Evolutionary conservation across 176 grass and related monocot species (phyloP), one percentile per base, ranked within the genome.

Genomic region (Carex parvula): DNA sequence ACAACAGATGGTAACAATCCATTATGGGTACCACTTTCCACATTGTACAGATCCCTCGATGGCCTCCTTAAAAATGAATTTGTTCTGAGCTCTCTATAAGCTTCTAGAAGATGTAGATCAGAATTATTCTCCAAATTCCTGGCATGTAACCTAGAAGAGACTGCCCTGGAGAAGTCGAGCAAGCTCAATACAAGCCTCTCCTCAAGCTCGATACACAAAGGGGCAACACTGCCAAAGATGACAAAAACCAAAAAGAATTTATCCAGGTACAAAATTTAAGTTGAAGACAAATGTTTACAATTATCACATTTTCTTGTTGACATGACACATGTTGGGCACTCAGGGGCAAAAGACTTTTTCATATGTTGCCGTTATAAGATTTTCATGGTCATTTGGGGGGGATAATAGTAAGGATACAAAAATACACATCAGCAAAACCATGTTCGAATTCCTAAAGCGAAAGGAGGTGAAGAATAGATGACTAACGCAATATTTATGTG

Each of bases 201-300:
- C 87, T 98, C 95, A 86, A 98, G 95, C 87, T 98, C 95, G 56
- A 98, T 89, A 83, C 80, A 85, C 79, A 94, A 84, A 86, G 95
- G 95, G 35, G 92, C 89, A 82, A 98, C 60, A 84, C 95, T 98
- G 87, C 84, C 20, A 94, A 85, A 29, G 60, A 76, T 76, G 74
- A 60, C 59, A 75, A 61, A 79, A 46, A 86, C 57, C 48, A 83
- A 53, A 70, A 21, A 29, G 0, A 76, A 3, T 29, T 30, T 76
- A 76, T 16, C 24, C 21, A 55, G 20, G 48, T 52, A 74, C 12
- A 15, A 52, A 50, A 50, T 48, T 73, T 16, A 67, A 24, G 70
- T 74, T 52, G 42, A 52, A 76, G 13, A 32, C 22, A 29, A 75
- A 55, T 76, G 42, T 76, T 54, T 54, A 17, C 44, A 76, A 75